phyloP scores from a whole-genome alignment of 73 alveolate genomes.

The Breviolum minutum region DNA sequence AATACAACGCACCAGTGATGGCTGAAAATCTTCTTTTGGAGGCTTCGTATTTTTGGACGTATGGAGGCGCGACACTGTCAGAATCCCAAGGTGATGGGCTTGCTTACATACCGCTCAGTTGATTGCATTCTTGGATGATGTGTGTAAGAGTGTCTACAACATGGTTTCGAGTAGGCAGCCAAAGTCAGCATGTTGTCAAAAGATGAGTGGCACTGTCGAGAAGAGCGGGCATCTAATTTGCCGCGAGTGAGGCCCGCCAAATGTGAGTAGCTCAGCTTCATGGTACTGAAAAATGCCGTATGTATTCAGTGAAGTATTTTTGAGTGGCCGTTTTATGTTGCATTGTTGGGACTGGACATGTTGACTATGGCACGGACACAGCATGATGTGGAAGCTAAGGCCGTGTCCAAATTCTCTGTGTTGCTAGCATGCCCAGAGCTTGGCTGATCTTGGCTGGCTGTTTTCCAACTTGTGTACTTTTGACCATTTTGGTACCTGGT shows the following conservation, averaged over 20 bases:
- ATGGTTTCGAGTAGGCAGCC: no score
- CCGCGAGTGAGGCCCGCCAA: neutral
- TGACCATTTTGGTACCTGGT: neutral
- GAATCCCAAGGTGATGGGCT: neutral
- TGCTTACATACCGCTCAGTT: neutral
- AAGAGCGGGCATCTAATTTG: no score
- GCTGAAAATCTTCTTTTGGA: neutral
- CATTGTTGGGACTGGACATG: neutral
- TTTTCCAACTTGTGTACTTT: neutral
- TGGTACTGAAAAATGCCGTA: neutral
- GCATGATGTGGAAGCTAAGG: neutral
- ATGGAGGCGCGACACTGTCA: slow-evolving; percentile 3
- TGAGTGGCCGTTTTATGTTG: neutral
- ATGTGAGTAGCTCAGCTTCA: neutral
- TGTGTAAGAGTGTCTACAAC: no score
- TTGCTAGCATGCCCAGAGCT: slow-evolving; percentile 45
- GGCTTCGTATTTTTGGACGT: neutral
- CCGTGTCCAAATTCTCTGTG: slow-evolving; percentile 59
- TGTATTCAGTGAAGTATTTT: neutral
- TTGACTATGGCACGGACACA: neutral
- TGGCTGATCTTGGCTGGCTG: neutral
- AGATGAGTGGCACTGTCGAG: no score
- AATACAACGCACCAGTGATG: no score
- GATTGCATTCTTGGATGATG: no score
- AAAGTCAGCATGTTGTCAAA: no score